phyloP scores from a whole-genome alignment of 2,329 filamentous ascomycete species.

The Sclerotinia glacialis region DNA sequence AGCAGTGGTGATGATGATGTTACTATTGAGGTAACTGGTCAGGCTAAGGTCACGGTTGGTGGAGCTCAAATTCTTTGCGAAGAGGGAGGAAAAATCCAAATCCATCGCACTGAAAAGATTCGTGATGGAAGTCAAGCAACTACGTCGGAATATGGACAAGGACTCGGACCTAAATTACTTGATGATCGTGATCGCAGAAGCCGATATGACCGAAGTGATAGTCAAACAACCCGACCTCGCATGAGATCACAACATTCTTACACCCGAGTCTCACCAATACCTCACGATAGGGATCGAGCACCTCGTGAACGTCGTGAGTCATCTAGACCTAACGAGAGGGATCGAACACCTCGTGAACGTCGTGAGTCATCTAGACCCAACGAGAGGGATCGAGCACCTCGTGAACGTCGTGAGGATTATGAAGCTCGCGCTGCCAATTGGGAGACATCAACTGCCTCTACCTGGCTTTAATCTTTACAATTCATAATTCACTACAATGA shows the following conservation, averaged over 20 bases:
- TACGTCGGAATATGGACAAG: slow-evolving; percentile 41
- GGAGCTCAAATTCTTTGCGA: slow-evolving; percentile 57
- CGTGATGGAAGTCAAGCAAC: slow-evolving; percentile 51
- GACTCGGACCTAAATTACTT: slow-evolving; percentile 24
- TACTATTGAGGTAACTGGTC: slow-evolving; percentile 58
- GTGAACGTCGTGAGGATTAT: slow-evolving; percentile 21
- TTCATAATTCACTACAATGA: slow-evolving; percentile 25
- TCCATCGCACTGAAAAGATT: slow-evolving; percentile 44
- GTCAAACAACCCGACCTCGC: slow-evolving; percentile 24
- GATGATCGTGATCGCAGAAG: slow-evolving; percentile 35
- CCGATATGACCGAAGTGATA: slow-evolving; percentile 27
- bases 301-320: slow-evolving; percentile 19
- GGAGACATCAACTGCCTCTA: neutral
- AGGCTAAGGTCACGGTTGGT: slow-evolving; percentile 54
- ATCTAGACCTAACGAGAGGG: slow-evolving; percentile 18
- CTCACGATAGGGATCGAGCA: slow-evolving; percentile 18
- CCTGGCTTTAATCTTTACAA: slow-evolving; percentile 23
- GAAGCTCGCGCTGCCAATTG: slow-evolving; percentile 10
- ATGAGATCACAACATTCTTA: slow-evolving; percentile 33
- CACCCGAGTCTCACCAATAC: slow-evolving; percentile 27
- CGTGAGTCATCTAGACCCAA: too few species aligned
- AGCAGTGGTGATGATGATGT: slow-evolving; percentile 49
- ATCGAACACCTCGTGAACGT: slow-evolving; percentile 17
- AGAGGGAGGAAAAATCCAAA: slow-evolving; percentile 60
- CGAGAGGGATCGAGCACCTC: slow-evolving; percentile 15